Percentiles rank a stretch among this genome's conserved stretches.
Conservation (phyloP, 495 filamentous ascomycete genomes). For the Cenococcum geophilum region DNA sequence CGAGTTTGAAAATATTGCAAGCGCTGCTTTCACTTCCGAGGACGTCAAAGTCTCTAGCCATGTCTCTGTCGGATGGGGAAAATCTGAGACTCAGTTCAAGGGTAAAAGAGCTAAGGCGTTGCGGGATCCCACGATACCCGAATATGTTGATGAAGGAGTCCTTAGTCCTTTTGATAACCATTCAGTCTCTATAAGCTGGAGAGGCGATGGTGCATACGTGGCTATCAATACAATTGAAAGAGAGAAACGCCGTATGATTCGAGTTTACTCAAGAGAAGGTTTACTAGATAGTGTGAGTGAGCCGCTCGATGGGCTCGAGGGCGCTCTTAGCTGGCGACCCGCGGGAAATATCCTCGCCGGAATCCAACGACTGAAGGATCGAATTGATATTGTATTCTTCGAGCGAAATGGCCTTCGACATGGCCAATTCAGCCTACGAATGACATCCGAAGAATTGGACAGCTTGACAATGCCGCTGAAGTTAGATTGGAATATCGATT, state of each 20-base stretch:
- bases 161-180: slow-evolving; percentile 66
- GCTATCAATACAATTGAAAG: slow-evolving; percentile 73
- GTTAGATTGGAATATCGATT: slow-evolving; percentile 84
- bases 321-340: slow-evolving; percentile 84
- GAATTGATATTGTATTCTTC: slow-evolving; percentile 86
- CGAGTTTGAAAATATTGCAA: slow-evolving; percentile 74
- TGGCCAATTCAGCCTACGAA: slow-evolving; percentile 76
- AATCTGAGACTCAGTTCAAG: slow-evolving; percentile 95
- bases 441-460: slow-evolving; percentile 53
- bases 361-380: slow-evolving; percentile 63
- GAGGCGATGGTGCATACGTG: slow-evolving; percentile 88
- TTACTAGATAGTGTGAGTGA: slow-evolving; percentile 86
- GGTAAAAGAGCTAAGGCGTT: slow-evolving; percentile 86
- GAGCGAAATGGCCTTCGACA: slow-evolving; percentile 93
- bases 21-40: slow-evolving; percentile 60
- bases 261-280: slow-evolving; percentile 86
- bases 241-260: slow-evolving; percentile 63
- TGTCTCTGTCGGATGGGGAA: slow-evolving; percentile 97
- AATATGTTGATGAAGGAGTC: slow-evolving; percentile 79
- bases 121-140: slow-evolving; percentile 88
- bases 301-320: slow-evolving; percentile 83
- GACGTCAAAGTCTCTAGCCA: slow-evolving; percentile 87
- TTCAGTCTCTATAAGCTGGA: slow-evolving; percentile 73
- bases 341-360: slow-evolving; percentile 82
- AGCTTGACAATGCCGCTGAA: slow-evolving; percentile 53